Base-by-base conservation (phyloP, 148 eudicot genomes). In the Camellia granthamiana region DNA sequence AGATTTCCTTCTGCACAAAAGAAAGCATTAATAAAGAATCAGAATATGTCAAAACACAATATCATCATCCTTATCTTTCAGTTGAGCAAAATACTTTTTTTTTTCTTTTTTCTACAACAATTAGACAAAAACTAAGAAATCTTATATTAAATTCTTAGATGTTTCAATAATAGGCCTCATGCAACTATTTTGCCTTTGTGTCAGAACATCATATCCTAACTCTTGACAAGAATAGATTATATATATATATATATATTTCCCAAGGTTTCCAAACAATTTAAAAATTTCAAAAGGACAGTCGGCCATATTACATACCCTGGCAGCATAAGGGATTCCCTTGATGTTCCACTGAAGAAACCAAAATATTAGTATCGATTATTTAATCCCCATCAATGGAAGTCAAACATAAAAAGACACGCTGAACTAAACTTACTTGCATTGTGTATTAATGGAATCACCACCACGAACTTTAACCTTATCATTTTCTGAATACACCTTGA, bases 401-500 rank as follows among this genome's bases (percentile, higher is more conserved):
- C 73, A 41, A 15, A 52, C 55, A 4, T 15, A n/a, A 65, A 72
- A 41, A 69, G 14, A 78, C 15, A n/a, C 38, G 43, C 23, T 30
- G 15, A 74, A 64, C 21, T 18, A 30, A 51, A 72, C 86, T 76
- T 82, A 88, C 90, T 81, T 88, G 60, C 47, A 4, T 72, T 78
- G 78, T 77, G 81, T 66, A 60, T 42, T 74, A 13, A 52, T 76
- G 58, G 80, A 49, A 63, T 84, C 78, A 62, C 72, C 3, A 2
- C 23, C 38, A n/a, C 49, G 62, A 77, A 77, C 56, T 69, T 81
- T 82, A 43, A 43, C 78, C 74, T 30, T 65, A 6, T 82, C 85
- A 18, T 47, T 83, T 56, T 88, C 90, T 10, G 74, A 81, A 80
- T 83, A 88, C 76, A 88, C 78, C 87, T 85, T 85, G 67, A 86